These are phyloP conservation scores for Bretziella fagacearum DNA, from an alignment of 2,329 filamentous ascomycete genomes.

Conservation along the genomic window DNA sequence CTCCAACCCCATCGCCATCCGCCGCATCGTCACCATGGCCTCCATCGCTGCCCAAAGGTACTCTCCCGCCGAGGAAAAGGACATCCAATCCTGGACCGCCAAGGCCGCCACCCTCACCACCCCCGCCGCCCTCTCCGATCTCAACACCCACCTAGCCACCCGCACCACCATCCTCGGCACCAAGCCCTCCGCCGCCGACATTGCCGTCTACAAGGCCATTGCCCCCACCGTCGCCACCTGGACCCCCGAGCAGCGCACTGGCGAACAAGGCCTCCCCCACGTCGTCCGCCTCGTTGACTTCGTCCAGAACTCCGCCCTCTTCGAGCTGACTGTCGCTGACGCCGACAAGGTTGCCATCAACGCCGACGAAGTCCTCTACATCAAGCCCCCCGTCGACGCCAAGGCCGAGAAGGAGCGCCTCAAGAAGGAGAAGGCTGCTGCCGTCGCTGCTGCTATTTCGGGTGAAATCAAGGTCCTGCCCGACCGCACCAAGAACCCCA, in stretches of 20 bases:
- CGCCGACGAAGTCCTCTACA: slow-evolving; percentile 62
- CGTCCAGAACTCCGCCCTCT: slow-evolving; percentile 74
- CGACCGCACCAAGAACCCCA: slow-evolving; percentile 47
- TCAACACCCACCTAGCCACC: slow-evolving; percentile 76
- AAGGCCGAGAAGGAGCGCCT: slow-evolving; percentile 93
- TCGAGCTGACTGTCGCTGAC: slow-evolving; percentile 50
- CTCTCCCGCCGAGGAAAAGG: slow-evolving; percentile 61
- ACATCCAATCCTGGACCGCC: slow-evolving; percentile 79
- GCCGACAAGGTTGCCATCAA: slow-evolving; percentile 66
- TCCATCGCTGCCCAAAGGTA: slow-evolving; percentile 53
- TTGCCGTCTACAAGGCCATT: slow-evolving; percentile 65
- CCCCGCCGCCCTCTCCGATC: slow-evolving; percentile 50
- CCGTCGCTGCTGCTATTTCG: slow-evolving; percentile 37
- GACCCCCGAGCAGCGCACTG: slow-evolving; percentile 73
- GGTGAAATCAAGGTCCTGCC: slow-evolving; percentile 34
- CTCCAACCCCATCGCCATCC: slow-evolving; percentile 25
- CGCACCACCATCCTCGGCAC: slow-evolving; percentile 77
- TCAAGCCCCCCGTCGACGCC: slow-evolving; percentile 74
- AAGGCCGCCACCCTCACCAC: slow-evolving; percentile 29
- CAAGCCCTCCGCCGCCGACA: slow-evolving; percentile 78
- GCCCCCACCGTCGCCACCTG: slow-evolving; percentile 62
- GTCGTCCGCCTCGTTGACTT: slow-evolving; percentile 87
- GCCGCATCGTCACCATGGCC: slow-evolving; percentile 37
- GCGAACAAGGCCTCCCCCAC: slow-evolving; percentile 75
- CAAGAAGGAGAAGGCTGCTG: slow-evolving; percentile 85